Evolutionary conservation across 83 land plant species (phyloP), one percentile per base, ranked within the genome.

Genomic region (Picea mariana): DNA sequence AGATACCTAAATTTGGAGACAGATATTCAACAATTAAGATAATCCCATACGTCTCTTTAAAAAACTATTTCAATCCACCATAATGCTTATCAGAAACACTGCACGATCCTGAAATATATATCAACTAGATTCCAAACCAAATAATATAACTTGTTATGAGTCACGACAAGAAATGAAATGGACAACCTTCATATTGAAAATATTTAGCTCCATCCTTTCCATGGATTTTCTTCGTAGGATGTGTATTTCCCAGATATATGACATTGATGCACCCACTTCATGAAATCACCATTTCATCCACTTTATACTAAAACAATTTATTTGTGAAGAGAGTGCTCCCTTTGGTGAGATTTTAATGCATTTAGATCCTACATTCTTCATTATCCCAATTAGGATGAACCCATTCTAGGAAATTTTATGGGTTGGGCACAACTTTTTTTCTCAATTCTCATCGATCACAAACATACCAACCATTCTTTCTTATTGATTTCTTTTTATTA

Each of bases 1-100:
- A 85, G 24, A 95, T 81, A 64, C 99, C 99, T n/a, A 95, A 84
- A 81, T 96, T 96, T 58, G 99, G 99, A 62, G 99, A 88, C 20
- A 96, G 86, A 85, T 96, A 98, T 78, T 90, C 86, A 24, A 96
- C 95, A 31, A 89, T 85, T 44, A 96, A 86, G 60, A 93, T 95
- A 83, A 95, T 95, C 26, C 95, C 96, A 90, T 96, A 92, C 23
- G 99, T 95, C 79, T 91, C 40, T 62, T 80, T 87, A 64, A 93
- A 87, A 94, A 95, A 90, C 79, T 96, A 90, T 24, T 8, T 8
- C 24, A 96, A 82, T 58, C 96, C 93, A 75, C 91, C 89, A 83
- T 86, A 52, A 34, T 75, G 79, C 71, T 82, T 89, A 11, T 95
- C 85, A 59, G 87, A 86, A 59, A 91, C 69, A 52, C 85, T 84